These are phyloP conservation scores for Geotrichum klebahnii DNA, from an alignment of 1,139 yeast species.

Conservation along the genomic window DNA sequence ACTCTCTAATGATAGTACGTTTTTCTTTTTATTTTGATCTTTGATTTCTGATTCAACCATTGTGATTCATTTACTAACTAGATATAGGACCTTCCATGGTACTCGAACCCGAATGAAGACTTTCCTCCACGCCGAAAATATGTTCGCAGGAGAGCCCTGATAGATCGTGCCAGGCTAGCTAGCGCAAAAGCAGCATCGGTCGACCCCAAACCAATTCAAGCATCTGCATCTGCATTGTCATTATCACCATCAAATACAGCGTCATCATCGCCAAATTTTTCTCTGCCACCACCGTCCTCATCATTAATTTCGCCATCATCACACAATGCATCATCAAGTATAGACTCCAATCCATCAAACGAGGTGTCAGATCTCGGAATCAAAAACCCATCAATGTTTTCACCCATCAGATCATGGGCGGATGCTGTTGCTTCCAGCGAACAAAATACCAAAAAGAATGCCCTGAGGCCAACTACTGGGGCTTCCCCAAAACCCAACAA, in stretches of 20 bases:
- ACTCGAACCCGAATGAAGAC: slow-evolving; percentile 15
- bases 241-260: neutral
- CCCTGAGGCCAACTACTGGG: slow-evolving; percentile 12
- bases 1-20: slow-evolving; percentile 14
- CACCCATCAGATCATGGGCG: slow-evolving; percentile 20
- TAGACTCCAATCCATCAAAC: slow-evolving; percentile 14
- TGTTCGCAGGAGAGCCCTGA: slow-evolving; percentile 16
- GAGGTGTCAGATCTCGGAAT: slow-evolving; percentile 6
- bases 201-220: slow-evolving; percentile 4
- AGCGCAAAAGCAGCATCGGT: slow-evolving; percentile 2
- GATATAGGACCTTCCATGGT: slow-evolving; percentile 18
- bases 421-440: slow-evolving; percentile 23
- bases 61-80: neutral
- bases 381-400: slow-evolving; percentile 18
- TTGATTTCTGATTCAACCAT: neutral
- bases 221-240: slow-evolving; percentile 5
- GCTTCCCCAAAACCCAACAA: slow-evolving; percentile 8
- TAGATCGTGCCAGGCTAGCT: slow-evolving; percentile 12
- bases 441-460: slow-evolving; percentile 10
- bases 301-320: slow-evolving; percentile 7
- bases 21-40: neutral
- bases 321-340: slow-evolving; percentile 16
- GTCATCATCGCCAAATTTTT: slow-evolving; percentile 4
- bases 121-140: slow-evolving; percentile 20
- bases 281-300: slow-evolving; percentile 10